Evolutionary conservation across 73 alveolate species (phyloP), one percentile per base, ranked within the genome.

Genomic region (Paramecium pentaurelia): DNA sequence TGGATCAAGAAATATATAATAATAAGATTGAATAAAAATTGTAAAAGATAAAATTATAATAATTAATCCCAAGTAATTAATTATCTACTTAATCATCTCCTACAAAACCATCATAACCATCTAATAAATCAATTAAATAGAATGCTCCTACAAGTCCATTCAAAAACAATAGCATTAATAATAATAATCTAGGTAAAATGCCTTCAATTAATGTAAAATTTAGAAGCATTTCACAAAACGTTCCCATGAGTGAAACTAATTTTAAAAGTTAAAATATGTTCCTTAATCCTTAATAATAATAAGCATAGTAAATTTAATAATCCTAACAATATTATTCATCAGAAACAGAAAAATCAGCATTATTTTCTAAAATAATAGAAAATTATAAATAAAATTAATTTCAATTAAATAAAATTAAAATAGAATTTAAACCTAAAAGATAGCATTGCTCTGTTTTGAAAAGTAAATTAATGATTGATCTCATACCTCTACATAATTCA

Each of bases 41-140:
- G n/a, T 32, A 64, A 64, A 64, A 64, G 30, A 27, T 64, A 34
- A 64, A 64, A 64, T 34, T 64, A 12, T n/a, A 64, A 28, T 32
- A 64, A 64, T 32, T 64, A 12, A 32, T 64, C 16, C 84, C 84
- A 25, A 64, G 47, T 9, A 8, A 64, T 32, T 64, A 64, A 34
- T 64, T 64, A 64, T 64, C 84, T 12, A 64, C 84, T 64, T 14
- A 64, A 64, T 64, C 84, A 28, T 64, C 84, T 64, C 84, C 84
- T 3, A 64, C 84, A 12, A 64, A 64, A 12, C 84, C 84, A 16
- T 64, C 84, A 1, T 11, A 64, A 64, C 84, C 84, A 2, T 64
- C 84, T 28, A 14, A 32, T 64, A 64, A 64, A 64, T 64, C 84
- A 32, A 64, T 64, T 28, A 64, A 64, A 64, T 27, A 64, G 12